Evolutionary conservation across 2,329 filamentous ascomycete genomes (phyloP).

Genomic region (Purpureocillium lavendulum): DNA sequence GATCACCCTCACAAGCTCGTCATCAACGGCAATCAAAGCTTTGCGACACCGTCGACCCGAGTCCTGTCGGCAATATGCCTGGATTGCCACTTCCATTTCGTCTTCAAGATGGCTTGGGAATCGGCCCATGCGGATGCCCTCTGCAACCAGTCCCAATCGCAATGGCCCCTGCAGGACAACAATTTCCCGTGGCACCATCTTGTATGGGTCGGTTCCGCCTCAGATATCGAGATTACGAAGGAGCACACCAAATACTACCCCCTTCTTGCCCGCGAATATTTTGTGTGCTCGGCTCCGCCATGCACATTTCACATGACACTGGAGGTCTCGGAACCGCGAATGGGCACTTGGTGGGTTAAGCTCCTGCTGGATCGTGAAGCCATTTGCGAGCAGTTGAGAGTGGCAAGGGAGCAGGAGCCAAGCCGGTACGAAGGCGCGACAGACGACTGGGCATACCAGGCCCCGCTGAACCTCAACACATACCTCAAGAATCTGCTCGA

Average conservation of each 20-base stretch:
- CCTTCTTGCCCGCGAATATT: slow-evolving; percentile 24
- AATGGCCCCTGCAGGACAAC: slow-evolving; percentile 24
- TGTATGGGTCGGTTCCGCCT: slow-evolving; percentile 23
- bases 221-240: slow-evolving; percentile 12
- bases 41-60: slow-evolving; percentile 13
- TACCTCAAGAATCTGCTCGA: slow-evolving; percentile 44
- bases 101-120: slow-evolving; percentile 28
- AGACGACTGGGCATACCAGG: slow-evolving; percentile 29
- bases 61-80: slow-evolving; percentile 29
- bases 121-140: slow-evolving; percentile 15
- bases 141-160: slow-evolving; percentile 22
- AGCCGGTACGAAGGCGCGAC: slow-evolving; percentile 36
- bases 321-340: slow-evolving; percentile 40
- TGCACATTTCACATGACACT: slow-evolving; percentile 36
- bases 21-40: slow-evolving; percentile 31
- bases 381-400: slow-evolving; percentile 29
- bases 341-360: slow-evolving; percentile 32
- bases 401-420: slow-evolving; percentile 35
- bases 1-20: slow-evolving; percentile 26
- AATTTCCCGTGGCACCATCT: slow-evolving; percentile 31
- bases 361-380: slow-evolving; percentile 36
- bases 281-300: slow-evolving; percentile 30
- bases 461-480: slow-evolving; percentile 36
- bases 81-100: slow-evolving; percentile 32
- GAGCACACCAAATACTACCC: slow-evolving; percentile 29